Evolutionary conservation across 495 filamentous ascomycete genomes (phyloP).

Genomic region (Penicillium dipodomyicola): DNA sequence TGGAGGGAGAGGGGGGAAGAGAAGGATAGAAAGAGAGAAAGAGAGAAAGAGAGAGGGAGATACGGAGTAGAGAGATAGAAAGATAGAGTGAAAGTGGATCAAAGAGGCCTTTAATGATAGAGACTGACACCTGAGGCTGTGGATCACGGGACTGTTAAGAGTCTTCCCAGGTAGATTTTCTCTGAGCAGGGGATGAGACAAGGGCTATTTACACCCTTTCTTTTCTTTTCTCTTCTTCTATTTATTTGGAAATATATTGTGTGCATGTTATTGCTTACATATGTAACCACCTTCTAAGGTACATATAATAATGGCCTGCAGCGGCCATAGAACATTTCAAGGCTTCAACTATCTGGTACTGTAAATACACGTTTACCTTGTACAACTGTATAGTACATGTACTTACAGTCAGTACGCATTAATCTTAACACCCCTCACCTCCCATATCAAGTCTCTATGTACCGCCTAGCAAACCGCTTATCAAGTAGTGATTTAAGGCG

Average conservation of each 20-base stretch:
- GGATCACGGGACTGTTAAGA: constrained; percentile 12
- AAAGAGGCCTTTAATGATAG: constrained; percentile 14
- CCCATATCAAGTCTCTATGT: no score
- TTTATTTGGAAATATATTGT: background rate
- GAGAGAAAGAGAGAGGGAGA: background rate
- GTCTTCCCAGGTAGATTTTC: constrained; percentile 7
- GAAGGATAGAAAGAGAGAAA: background rate
- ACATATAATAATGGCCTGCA: background rate
- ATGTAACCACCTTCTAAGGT: background rate
- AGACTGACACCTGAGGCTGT: constrained; percentile 12
- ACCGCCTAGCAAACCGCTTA: no score
- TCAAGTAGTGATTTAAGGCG: no score
- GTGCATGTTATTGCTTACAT: background rate
- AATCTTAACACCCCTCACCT: no score
- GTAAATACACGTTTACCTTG: background rate
- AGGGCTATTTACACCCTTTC: background rate
- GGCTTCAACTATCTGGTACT: background rate
- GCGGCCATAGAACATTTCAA: no score
- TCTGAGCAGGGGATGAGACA: background rate
- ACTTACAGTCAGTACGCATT: no score
- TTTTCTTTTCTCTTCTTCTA: background rate
- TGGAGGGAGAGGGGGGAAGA: background rate
- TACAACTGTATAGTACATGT: no score
- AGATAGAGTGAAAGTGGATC: constrained; percentile 5
- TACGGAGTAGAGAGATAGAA: background rate